phyloP scores from a whole-genome alignment of 805 yeast genomes.

The Lachancea fermentati region DNA sequence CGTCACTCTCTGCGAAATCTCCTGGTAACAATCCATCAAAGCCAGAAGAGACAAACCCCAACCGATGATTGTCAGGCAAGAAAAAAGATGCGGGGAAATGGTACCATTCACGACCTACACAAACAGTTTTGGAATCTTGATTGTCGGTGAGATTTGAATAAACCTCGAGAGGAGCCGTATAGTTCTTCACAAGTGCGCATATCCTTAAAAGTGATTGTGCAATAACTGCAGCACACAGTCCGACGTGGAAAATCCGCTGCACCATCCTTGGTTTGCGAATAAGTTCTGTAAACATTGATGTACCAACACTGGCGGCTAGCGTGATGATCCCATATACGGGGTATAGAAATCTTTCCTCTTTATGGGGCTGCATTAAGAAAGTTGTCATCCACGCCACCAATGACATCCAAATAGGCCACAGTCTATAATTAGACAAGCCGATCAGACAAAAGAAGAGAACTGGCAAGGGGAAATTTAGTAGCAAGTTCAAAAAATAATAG shows the following conservation, averaged over 20 bases:
- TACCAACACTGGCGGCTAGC: slow-evolving; percentile 53
- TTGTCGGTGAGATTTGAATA: slow-evolving; percentile 38
- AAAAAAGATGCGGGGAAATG: slow-evolving; percentile 87
- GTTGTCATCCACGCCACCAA: slow-evolving; percentile 59
- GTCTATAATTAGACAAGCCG: slow-evolving; percentile 19
- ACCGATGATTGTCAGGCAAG: slow-evolving; percentile 55
- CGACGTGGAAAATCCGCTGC: slow-evolving; percentile 16
- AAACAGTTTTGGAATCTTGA: slow-evolving; percentile 45
- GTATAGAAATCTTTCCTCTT: slow-evolving; percentile 87
- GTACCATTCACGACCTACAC: slow-evolving; percentile 95
- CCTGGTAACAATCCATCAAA: slow-evolving; percentile 88
- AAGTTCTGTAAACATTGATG: slow-evolving; percentile 19
- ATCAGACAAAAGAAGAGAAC: slow-evolving; percentile 27
- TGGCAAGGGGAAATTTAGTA: slow-evolving; percentile 63
- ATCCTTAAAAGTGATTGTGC: slow-evolving; percentile 46
- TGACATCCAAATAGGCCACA: slow-evolving; percentile 41
- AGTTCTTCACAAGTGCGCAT: slow-evolving; percentile 55
- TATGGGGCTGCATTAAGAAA: slow-evolving; percentile 76
- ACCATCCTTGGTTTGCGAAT: slow-evolving; percentile 3
- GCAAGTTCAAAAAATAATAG: slow-evolving; percentile 64
- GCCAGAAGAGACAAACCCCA: slow-evolving; percentile 67
- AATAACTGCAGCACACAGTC: slow-evolving; percentile 6
- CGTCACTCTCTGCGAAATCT: slow-evolving; percentile 53
- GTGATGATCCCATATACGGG: slow-evolving; percentile 73
- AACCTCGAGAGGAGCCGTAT: slow-evolving; percentile 65